These are phyloP conservation scores for Coniosporium apollinis DNA, from an alignment of 495 filamentous ascomycete genomes.

Conservation along the genomic window DNA sequence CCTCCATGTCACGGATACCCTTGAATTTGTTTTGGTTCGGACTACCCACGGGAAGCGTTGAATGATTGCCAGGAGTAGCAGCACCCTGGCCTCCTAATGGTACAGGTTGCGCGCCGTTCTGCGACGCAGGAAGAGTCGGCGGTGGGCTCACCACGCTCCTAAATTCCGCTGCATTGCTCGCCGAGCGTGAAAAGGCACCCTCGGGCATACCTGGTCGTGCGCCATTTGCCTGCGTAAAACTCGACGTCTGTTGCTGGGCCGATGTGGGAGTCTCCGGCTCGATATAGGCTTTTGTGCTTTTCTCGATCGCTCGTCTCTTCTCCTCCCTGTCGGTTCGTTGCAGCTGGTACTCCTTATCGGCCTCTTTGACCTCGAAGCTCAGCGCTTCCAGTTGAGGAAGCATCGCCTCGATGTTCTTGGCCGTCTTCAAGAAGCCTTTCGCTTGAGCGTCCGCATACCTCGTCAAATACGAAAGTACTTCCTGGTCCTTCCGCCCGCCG, in stretches of 20 bases:
- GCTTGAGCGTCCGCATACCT: slow-evolving; percentile 89
- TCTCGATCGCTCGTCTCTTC: slow-evolving; percentile 75
- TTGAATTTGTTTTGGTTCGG: slow-evolving; percentile 55
- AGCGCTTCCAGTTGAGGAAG: slow-evolving; percentile 88
- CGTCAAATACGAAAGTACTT: slow-evolving; percentile 87
- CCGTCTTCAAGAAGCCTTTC: slow-evolving; percentile 58
- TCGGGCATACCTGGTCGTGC: no score
- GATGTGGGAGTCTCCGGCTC: no score
- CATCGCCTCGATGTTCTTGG: slow-evolving; percentile 76
- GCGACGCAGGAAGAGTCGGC: no score
- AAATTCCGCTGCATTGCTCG: no score
- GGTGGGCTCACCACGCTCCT: no score
- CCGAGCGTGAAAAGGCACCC: no score
- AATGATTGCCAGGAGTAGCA: slow-evolving; percentile 18
- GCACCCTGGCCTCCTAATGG: no score
- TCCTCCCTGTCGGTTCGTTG: slow-evolving; percentile 86
- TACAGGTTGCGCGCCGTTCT: no score
- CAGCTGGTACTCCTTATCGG: slow-evolving; percentile 90
- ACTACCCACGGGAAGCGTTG: slow-evolving; percentile 26
- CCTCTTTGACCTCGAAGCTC: slow-evolving; percentile 69
- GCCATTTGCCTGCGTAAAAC: no score
- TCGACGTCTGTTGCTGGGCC: no score
- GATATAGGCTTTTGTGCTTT: slow-evolving; percentile 63
- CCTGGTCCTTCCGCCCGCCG: slow-evolving; percentile 92
- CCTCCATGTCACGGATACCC: slow-evolving; percentile 78